phyloP scores from a whole-genome alignment of 2,329 filamentous ascomycete genomes.

The Fusarium pseudonygamai region DNA sequence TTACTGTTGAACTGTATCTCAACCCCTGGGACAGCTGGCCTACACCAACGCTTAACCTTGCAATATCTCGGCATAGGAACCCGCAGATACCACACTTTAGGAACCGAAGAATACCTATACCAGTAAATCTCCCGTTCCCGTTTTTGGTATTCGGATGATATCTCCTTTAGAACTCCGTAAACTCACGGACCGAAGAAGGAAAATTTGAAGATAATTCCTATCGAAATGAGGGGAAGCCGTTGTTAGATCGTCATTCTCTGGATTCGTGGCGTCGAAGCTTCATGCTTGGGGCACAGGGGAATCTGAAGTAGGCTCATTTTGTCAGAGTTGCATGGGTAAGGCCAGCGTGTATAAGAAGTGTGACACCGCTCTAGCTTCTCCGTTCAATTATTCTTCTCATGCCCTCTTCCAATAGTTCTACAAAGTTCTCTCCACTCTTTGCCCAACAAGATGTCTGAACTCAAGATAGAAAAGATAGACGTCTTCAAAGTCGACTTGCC shows the following conservation, averaged over 20 bases:
- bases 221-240: background rate
- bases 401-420: background rate
- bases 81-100: background rate
- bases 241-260: background rate
- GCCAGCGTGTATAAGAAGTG: background rate
- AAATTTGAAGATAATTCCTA: background rate
- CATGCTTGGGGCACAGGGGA: background rate
- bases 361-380: too few relatives aligned
- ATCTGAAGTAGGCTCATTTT: background rate
- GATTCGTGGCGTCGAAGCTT: background rate
- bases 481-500: slow-evolving; percentile 27
- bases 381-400: background rate
- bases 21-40: background rate
- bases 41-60: background rate
- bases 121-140: background rate
- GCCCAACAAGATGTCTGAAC: slow-evolving; percentile 35
- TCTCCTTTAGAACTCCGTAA: background rate
- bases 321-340: background rate
- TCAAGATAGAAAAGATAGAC: slow-evolving; percentile 33
- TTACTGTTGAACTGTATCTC: background rate
- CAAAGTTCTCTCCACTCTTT: background rate
- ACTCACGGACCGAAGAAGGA: background rate
- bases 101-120: background rate
- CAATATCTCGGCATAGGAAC: slow-evolving; percentile 8
- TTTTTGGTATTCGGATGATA: background rate